A percentile compares a stretch with the other conserved stretches of the same genome.
Conservation (phyloP, 805 yeast genomes). For the Candida nanaspora region DNA sequence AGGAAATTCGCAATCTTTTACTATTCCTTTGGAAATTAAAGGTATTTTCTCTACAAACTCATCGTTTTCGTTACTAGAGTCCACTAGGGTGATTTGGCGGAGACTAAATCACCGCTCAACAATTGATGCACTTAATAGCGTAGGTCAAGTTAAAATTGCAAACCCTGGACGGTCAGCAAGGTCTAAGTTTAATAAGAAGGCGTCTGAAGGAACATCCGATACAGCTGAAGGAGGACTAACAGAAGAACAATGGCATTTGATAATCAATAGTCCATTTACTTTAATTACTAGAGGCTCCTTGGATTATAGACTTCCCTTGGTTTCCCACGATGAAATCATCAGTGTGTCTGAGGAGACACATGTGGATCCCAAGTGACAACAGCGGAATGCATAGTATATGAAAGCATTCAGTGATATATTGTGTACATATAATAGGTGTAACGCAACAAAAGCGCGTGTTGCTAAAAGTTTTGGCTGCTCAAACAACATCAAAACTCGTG, state of each 20-base stretch:
- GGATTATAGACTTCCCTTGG: slow-evolving; percentile 22
- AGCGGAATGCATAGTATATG: too few relatives aligned
- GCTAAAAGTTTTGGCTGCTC: too few relatives aligned
- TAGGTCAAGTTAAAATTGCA: slow-evolving; percentile 24
- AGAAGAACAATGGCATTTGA: slow-evolving; percentile 23
- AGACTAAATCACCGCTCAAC: slow-evolving; percentile 13
- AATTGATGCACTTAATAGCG: slow-evolving; percentile 6
- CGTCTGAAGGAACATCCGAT: neutral
- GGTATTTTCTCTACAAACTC: slow-evolving; percentile 17
- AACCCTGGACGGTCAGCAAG: slow-evolving; percentile 18
- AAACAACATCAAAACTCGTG: too few relatives aligned
- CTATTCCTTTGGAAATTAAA: slow-evolving; percentile 23
- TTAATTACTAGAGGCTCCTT: slow-evolving; percentile 26
- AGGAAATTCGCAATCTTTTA: slow-evolving; percentile 22
- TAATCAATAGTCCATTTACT: slow-evolving; percentile 20
- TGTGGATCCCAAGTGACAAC: neutral
- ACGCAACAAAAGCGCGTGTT: too few relatives aligned
- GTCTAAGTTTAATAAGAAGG: slow-evolving; percentile 13
- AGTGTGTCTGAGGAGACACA: slow-evolving; percentile 15
- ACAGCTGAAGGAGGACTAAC: slow-evolving; percentile 12
- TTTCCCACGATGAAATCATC: slow-evolving; percentile 17
- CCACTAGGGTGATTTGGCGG: slow-evolving; percentile 15
- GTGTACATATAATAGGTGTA: too few relatives aligned
- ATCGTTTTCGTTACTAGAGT: slow-evolving; percentile 3
- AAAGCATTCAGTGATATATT: too few relatives aligned